Evolutionary conservation across 768 basidiomycete genomes (phyloP), one percentile per base, ranked within the genome.

Genomic region (Trametes villosa): DNA sequence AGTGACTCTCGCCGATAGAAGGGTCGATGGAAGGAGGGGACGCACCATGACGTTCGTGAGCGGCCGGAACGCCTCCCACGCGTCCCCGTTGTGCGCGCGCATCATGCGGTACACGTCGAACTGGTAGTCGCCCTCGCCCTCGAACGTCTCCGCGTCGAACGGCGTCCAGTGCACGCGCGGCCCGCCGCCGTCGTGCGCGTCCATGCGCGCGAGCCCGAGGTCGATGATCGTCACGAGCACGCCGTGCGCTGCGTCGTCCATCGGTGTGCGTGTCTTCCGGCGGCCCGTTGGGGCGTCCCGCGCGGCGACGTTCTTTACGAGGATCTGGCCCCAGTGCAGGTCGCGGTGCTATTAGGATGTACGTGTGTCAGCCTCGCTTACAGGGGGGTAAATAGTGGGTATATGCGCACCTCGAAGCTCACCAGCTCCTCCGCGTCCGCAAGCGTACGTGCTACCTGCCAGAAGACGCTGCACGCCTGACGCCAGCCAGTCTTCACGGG

Each of bases 301-400:
- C n/a, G 18, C 53, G 24, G 81, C 74, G 3, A 82, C 58, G 59
- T 81, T 79, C 68, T 87, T 87, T 48, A 98, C 86, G 9, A 99
- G 81, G 50, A 99, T 91, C 73, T 99, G 97, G 22, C 97, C 97
- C 86, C 93, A 94, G 68, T 99, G 97, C n/a, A 99, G 84, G 73
- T 99, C 97, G 31, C 97, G 94, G 75, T 99, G 97, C 96, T 99
- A 13, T 24, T 24, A 8, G 36, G 24, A 11, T 30, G 49, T 17
- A 27, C 4, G 27, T 29, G 36, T 13, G 36, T 27, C 3, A 36
- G 22, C 11, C 2, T 40, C 36, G 60, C 27, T 18, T 9, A n/a
- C 50, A 40, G 24, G 57, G 29, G 26, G 12, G 18, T 13, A 40
- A 58, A 18, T 8, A n/a, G 54, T 49, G 53, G 33, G 9, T 6